Percentiles rank a stretch among this genome's conserved stretches.
phyloP scores from a whole-genome alignment of 495 filamentous ascomycete species.

The Podospora bellae-mahoneyi region DNA sequence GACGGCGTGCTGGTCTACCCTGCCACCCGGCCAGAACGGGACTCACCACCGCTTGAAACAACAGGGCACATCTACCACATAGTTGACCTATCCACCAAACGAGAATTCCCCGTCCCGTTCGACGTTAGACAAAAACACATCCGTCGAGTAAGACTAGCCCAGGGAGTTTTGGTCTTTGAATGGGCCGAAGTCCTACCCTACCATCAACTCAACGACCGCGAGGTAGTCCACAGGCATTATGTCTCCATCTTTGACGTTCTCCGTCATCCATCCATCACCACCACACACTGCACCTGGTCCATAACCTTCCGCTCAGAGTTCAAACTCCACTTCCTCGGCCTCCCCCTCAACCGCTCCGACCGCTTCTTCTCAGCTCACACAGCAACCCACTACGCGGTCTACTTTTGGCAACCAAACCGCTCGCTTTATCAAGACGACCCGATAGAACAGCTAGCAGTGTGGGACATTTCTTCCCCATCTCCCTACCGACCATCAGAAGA shows the following conservation, averaged over 20 bases:
- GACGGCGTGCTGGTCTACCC: constrained; percentile 60
- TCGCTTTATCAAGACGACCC: constrained; percentile 58
- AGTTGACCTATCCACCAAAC: constrained; percentile 51
- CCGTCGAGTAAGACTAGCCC: constrained; percentile 55
- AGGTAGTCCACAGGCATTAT: constrained; percentile 60
- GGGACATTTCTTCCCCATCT: constrained; percentile 60
- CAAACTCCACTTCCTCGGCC: constrained; percentile 62
- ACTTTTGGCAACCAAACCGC: constrained; percentile 63
- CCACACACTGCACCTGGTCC: constrained; percentile 35
- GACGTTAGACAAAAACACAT: constrained; percentile 52
- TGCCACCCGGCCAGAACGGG: constrained; percentile 24
- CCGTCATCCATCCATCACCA: constrained; percentile 17
- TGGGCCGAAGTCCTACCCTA: constrained; percentile 61
- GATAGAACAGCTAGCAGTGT: constrained; percentile 61
- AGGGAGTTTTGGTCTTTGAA: constrained; percentile 57
- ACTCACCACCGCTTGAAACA: constrained; percentile 15
- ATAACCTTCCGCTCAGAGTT: constrained; percentile 62
- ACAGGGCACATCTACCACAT: constrained; percentile 45
- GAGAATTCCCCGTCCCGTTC: constrained; percentile 52
- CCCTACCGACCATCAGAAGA: constrained; percentile 55
- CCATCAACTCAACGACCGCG: constrained; percentile 56
- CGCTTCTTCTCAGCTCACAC: constrained; percentile 65
- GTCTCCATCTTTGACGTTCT: constrained; percentile 59
- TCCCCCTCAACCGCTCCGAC: constrained; percentile 57
- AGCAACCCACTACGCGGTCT: constrained; percentile 60